phyloP scores from a whole-genome alignment of 2,329 filamentous ascomycete species.

The Cryphonectria nitschkei region DNA sequence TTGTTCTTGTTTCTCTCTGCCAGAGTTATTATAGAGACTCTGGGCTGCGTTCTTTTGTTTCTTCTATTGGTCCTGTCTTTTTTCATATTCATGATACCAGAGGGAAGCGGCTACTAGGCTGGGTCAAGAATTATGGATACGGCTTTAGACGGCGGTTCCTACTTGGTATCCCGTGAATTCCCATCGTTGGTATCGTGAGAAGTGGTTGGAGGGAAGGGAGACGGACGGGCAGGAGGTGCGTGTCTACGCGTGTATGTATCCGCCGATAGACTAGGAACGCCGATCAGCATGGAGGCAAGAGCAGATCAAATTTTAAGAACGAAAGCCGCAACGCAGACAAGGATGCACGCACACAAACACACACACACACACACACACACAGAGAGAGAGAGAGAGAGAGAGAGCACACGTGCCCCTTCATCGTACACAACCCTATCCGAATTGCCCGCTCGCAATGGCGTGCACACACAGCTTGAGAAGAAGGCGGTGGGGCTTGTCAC shows the following conservation, averaged over 20 bases:
- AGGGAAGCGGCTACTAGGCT: slow-evolving; percentile 20
- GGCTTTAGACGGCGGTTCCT: slow-evolving; percentile 9
- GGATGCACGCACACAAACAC: too few species aligned
- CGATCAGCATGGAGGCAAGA: not conserved
- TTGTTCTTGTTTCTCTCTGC: not conserved
- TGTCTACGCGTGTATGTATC: slow-evolving; percentile 11
- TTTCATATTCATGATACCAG: slow-evolving; percentile 26
- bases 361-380: too few species aligned
- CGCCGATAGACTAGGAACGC: not conserved
- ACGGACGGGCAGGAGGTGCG: not conserved
- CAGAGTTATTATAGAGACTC: not conserved
- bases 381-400: not conserved
- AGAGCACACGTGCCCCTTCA: not conserved
- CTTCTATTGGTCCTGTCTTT: not conserved
- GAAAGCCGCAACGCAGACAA: too few species aligned
- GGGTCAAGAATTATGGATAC: slow-evolving; percentile 14
- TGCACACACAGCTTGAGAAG: not conserved
- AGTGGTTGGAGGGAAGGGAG: not conserved
- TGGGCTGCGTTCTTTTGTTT: not conserved
- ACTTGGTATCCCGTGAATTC: not conserved
- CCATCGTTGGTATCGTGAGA: not conserved
- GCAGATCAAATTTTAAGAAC: not conserved
- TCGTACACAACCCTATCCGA: not conserved
- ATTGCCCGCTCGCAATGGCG: not conserved
- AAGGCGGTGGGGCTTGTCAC: not conserved